These are phyloP conservation scores for Volutella citrinella DNA, from an alignment of 2,329 filamentous ascomycete species.

Conservation along the genomic window DNA sequence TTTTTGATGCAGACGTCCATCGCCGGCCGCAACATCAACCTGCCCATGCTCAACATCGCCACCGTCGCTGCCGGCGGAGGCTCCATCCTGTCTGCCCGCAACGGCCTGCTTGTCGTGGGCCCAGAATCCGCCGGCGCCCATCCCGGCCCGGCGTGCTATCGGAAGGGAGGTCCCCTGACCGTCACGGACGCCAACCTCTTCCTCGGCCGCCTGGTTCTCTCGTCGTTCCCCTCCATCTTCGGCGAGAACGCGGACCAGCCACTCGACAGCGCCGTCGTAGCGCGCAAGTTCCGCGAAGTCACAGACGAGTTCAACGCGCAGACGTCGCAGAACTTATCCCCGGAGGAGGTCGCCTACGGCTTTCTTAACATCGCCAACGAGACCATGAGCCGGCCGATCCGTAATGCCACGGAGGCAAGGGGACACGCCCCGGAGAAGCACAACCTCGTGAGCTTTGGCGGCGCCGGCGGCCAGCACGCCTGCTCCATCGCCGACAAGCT, in stretches of 20 bases:
- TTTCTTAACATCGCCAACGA: slow-evolving; percentile 76
- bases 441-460: slow-evolving; percentile 52
- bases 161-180: slow-evolving; percentile 67
- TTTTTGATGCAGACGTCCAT: slow-evolving; percentile 71
- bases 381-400: slow-evolving; percentile 72
- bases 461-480: slow-evolving; percentile 66
- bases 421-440: slow-evolving; percentile 30
- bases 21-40: slow-evolving; percentile 66
- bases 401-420: slow-evolving; percentile 64
- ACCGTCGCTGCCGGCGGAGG: slow-evolving; percentile 57
- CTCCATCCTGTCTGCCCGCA: slow-evolving; percentile 60
- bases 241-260: slow-evolving; percentile 62
- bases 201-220: slow-evolving; percentile 55
- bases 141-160: slow-evolving; percentile 68
- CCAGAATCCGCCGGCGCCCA: slow-evolving; percentile 70
- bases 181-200: slow-evolving; percentile 71
- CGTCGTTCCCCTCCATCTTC: slow-evolving; percentile 69
- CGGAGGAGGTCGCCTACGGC: slow-evolving; percentile 56
- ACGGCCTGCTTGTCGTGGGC: slow-evolving; percentile 67
- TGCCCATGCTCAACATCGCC: slow-evolving; percentile 70
- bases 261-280: slow-evolving; percentile 37
- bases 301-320: slow-evolving; percentile 38
- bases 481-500: slow-evolving; percentile 38
- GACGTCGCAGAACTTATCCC: slow-evolving; percentile 26
- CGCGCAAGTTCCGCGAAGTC: slow-evolving; percentile 36